Evolutionary conservation across 805 yeast species (phyloP), one percentile per base, ranked within the genome.

Genomic region (Metschnikowia noctiluminum): DNA sequence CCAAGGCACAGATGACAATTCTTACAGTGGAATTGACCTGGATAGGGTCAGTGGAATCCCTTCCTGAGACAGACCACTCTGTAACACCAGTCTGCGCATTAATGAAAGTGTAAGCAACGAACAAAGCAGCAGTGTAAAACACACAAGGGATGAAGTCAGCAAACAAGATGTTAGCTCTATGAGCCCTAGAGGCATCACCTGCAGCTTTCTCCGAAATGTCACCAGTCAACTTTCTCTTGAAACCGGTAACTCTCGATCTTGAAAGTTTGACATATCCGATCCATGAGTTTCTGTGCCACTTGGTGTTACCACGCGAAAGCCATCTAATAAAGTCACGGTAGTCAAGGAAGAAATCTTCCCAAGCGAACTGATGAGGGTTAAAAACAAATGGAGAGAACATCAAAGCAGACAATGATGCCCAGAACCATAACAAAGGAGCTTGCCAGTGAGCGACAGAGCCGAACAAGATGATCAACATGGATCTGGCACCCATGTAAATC

Each of bases 231-330:
- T 81, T 82, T 50, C 87, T 77, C 76, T 90, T 91, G 77, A 81
- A 90, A 51, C 99, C 99, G 30, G 98, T 92, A 58, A 88, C 81
- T 61, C 90, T 82, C 9, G 96, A 89, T 68, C 99, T 81, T 4
- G 90, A 79, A 53, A 80, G 73, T 60, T 95, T 84, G 16, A 85
- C 80, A 66, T 84, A 87, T 53, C 92, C 92, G 62, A 87, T 85
- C 95, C 95, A 87, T 7, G 94, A 86, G 72, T 85, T 85, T 76
- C 89, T 83, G 73, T 87, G 92, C 85, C 89, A 87, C 66, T 85
- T 84, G 60, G 87, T 83, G 73, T 87, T 87, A 79, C 95, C 95
- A 77, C 94, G 84, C n/a, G 89, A 68, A 47, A 82, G 62, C 82
- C 82, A 79, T 35, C 57, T 60, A 46, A 85, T 64, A 53, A 73